phyloP scores from a whole-genome alignment of 495 filamentous ascomycete species.

The Podospora anserina region DNA sequence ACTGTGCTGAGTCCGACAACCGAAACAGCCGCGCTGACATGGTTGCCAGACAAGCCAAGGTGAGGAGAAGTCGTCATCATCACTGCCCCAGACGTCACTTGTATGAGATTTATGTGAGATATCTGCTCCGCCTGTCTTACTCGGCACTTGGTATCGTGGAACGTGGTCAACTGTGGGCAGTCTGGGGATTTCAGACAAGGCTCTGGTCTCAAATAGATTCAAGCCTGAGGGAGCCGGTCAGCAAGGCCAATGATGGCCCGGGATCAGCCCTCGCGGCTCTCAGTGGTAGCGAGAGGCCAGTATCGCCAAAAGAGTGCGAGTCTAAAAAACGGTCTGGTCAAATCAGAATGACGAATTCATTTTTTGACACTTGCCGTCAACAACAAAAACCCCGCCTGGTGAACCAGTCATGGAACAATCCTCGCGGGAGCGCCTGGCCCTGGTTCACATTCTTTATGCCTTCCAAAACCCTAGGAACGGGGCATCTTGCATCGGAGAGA shows the following conservation, averaged over 20 bases:
- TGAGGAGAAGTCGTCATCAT: neutral
- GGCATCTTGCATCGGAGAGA: constrained; percentile 10
- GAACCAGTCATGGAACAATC: constrained; percentile 18
- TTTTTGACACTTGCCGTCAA: neutral
- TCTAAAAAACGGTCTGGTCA: neutral
- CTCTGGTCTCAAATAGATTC: neutral
- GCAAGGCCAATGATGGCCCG: neutral
- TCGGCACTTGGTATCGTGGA: neutral
- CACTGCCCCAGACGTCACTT: neutral
- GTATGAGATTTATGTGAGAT: neutral
- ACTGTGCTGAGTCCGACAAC: neutral
- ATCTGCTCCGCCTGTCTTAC: neutral
- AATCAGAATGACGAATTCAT: neutral
- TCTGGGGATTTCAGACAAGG: neutral
- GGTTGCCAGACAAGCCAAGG: neutral
- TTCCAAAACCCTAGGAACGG: neutral
- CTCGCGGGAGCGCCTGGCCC: constrained; percentile 7
- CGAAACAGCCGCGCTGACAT: neutral
- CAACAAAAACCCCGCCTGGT: constrained; percentile 8
- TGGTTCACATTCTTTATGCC: constrained; percentile 9
- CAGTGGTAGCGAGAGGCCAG: neutral
- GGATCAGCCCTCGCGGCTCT: neutral
- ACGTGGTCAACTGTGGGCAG: neutral
- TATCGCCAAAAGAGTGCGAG: neutral
- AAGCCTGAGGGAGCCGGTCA: neutral